Conservation (phyloP, 2,329 filamentous ascomycete genomes). For the Fusarium devonianum region DNA sequence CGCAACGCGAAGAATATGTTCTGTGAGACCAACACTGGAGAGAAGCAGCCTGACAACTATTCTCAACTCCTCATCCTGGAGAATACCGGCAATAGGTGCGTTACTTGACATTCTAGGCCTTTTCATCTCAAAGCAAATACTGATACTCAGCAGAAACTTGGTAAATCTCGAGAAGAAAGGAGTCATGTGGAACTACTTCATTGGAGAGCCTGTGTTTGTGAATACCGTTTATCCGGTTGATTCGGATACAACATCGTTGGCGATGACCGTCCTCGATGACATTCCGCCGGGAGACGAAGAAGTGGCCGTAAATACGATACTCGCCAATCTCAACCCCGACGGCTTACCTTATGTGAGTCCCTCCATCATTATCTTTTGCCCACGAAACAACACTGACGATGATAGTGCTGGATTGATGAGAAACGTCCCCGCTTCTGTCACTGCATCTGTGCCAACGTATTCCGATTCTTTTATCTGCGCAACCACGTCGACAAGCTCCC, state of each 20-base stretch:
- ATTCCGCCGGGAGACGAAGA: not conserved
- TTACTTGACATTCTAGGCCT: too few species aligned
- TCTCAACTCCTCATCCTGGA: conserved; percentile 6
- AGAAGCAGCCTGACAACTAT: conserved; percentile 2
- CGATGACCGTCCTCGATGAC: not conserved
- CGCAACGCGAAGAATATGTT: conserved; percentile 3
- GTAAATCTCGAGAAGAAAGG: not conserved
- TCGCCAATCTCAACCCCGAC: not conserved
- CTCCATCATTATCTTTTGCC: too few species aligned
- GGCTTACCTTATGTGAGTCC: conserved; percentile 8
- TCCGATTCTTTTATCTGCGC: conserved; percentile 12
- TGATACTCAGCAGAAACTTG: not conserved
- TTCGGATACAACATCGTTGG: conserved; percentile 3
- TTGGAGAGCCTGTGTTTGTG: not conserved
- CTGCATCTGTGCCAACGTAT: conserved; percentile 11
- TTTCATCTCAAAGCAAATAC: rapidly evolving
- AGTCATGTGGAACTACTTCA: conserved; percentile 10
- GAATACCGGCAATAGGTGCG: not conserved
- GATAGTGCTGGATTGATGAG: conserved; percentile 6
- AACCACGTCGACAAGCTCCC: not conserved
- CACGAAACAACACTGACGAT: not conserved
- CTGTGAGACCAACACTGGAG: not conserved
- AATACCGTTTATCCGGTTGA: not conserved
- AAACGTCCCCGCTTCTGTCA: conserved; percentile 1
- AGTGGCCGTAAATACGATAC: not conserved